Percentiles rank a stretch among this genome's conserved stretches.
Conservation (phyloP, 169 alveolate genomes). For the Miamiensis avidus region DNA sequence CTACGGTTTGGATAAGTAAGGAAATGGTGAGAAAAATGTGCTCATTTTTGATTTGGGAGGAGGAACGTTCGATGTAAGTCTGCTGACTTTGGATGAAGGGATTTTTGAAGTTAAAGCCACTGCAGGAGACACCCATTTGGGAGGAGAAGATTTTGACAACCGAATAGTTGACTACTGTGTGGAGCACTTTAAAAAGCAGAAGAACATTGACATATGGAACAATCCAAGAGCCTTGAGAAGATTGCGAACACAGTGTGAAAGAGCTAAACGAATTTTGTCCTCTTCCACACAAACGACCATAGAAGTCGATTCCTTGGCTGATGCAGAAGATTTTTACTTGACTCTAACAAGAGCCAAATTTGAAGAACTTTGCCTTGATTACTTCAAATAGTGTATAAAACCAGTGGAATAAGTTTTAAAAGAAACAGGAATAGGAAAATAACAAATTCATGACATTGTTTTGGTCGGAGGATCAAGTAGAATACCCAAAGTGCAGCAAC, state of each 20-base stretch:
- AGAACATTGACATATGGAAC: constrained; percentile 84
- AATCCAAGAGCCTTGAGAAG: constrained; percentile 94
- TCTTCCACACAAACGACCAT: constrained; percentile 96
- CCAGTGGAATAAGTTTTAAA: constrained; percentile 97
- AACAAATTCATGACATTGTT: constrained; percentile 94
- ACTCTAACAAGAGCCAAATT: constrained; percentile 97
- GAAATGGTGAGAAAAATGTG: constrained; percentile 93
- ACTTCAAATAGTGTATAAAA: constrained; percentile 93
- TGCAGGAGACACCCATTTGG: constrained; percentile 99
- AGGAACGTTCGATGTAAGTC: constrained; percentile 98
- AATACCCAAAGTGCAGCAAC: constrained; percentile 94
- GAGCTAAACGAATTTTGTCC: constrained; percentile 98
- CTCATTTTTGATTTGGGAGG: constrained; percentile 98
- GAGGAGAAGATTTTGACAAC: no score
- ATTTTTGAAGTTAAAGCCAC: constrained; percentile 98
- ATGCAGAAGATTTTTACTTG: constrained; percentile 94
- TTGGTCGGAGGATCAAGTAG: constrained; percentile 99
- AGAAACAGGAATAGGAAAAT: constrained; percentile 94
- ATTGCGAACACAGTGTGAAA: constrained; percentile 97
- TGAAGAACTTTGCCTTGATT: constrained; percentile 96
- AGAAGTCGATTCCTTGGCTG: constrained; percentile 95
- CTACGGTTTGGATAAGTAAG: constrained; percentile 96
- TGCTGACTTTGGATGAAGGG: constrained; percentile 96
- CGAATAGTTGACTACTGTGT: constrained; percentile 95
- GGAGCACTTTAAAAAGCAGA: constrained; percentile 94